These are phyloP conservation scores for Plantago ovata DNA, from an alignment of 257 asterid genomes.

Conservation along the genomic window DNA sequence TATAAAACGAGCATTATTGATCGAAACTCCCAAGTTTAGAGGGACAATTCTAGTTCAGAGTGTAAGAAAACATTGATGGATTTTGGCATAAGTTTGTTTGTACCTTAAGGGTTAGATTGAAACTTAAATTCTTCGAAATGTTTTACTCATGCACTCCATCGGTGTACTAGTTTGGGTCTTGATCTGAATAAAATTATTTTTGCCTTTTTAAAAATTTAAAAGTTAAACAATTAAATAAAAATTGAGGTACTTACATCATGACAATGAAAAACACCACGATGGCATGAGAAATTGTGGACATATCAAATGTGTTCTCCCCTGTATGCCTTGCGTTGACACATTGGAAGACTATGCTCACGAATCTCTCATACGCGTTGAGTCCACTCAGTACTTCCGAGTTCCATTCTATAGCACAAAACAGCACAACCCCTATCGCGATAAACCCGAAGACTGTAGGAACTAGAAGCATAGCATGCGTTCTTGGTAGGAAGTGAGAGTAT, in stretches of 20 bases:
- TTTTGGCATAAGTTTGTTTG: too few relatives aligned
- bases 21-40: too few relatives aligned
- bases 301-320: conserved; percentile 44
- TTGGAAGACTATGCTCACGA: conserved; percentile 42
- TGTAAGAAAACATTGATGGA: too few relatives aligned
- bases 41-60: too few relatives aligned
- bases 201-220: too few relatives aligned
- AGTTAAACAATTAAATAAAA: too few relatives aligned
- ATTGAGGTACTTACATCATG: conserved; percentile 46
- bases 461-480: conserved; percentile 17
- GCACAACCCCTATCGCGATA: conserved; percentile 25
- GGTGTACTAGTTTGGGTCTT: too few relatives aligned
- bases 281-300: conserved; percentile 33
- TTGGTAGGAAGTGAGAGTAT: conserved; percentile 29
- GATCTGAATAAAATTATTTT: too few relatives aligned
- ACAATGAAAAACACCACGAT: conserved; percentile 31
- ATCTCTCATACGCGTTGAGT: conserved; percentile 28
- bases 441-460: conserved; percentile 32
- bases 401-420: conserved; percentile 43
- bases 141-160: too few relatives aligned
- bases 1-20: too few relatives aligned
- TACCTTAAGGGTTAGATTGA: too few relatives aligned
- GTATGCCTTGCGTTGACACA: conserved; percentile 55
- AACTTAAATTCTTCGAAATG: too few relatives aligned
- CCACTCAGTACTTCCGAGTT: conserved; percentile 23